These are phyloP conservation scores for Aethionema arabicum DNA, from an alignment of 345 rosid species.

Conservation along the genomic window DNA sequence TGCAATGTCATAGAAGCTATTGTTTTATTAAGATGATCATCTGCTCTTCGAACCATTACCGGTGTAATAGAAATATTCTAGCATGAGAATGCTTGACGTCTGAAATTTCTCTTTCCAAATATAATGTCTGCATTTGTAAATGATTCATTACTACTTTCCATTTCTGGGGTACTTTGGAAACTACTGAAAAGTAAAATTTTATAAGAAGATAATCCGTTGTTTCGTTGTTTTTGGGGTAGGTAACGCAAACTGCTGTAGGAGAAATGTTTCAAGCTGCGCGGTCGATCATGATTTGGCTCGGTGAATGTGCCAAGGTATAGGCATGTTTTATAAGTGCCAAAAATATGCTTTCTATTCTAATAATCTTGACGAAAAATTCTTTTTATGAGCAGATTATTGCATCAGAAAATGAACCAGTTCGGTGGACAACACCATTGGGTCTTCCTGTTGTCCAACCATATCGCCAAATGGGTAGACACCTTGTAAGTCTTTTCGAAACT, in stretches of 20 bases:
- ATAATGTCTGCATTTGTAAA: conserved; percentile 1
- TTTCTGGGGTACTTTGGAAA: conserved; percentile 1
- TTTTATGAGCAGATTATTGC: conserved; percentile 62
- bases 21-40: neutral
- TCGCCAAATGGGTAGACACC: conserved; percentile 63
- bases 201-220: conserved; percentile 15
- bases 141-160: conserved; percentile 6
- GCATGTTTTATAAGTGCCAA: conserved; percentile 10
- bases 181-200: conserved; percentile 15
- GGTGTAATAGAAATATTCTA: no score
- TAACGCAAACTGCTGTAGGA: conserved; percentile 79
- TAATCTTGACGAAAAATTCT: neutral
- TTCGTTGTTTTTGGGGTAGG: conserved; percentile 47
- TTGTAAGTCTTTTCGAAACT: conserved; percentile 49
- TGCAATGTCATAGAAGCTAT: neutral
- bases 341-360: neutral
- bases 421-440: conserved; percentile 95
- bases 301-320: conserved; percentile 93
- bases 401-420: conserved; percentile 81
- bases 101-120: no score
- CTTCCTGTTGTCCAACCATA: conserved; percentile 99
- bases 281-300: conserved; percentile 89
- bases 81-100: no score
- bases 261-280: conserved; percentile 99
- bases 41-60: neutral